Conservation (phyloP, 176 grass and related monocot species). For the Musa schizocarpa region DNA sequence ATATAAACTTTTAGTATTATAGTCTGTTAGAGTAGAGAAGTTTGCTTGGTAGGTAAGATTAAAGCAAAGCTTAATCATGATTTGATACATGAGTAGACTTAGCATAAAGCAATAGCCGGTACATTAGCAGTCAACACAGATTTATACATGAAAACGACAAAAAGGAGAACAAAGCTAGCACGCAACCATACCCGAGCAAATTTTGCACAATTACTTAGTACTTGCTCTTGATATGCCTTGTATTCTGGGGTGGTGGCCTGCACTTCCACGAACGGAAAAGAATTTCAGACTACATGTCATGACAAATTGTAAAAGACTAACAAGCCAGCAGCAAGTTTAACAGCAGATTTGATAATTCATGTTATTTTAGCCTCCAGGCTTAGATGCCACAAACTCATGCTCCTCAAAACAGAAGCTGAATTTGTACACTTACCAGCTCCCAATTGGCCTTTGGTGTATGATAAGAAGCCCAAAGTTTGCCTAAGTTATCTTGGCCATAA, state of each 20-base stretch:
- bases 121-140: too few relatives aligned
- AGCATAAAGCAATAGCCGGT: not conserved
- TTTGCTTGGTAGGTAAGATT: not conserved
- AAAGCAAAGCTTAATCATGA: not conserved
- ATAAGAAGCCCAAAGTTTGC: too few relatives aligned
- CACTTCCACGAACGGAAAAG: constrained; percentile 20
- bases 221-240: constrained; percentile 91
- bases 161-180: not conserved
- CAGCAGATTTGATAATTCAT: not conserved
- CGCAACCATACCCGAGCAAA: constrained; percentile 58
- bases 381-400: not conserved
- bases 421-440: not conserved
- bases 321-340: not conserved
- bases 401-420: not conserved
- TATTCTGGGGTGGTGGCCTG: constrained; percentile 79
- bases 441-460: not conserved
- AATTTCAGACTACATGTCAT: constrained; percentile 1
- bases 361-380: not conserved
- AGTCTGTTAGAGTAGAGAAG: not conserved
- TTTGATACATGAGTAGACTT: not conserved
- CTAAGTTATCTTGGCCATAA: not conserved
- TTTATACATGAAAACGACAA: too few relatives aligned
- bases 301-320: not conserved
- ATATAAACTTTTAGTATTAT: not conserved
- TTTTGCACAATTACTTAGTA: constrained; percentile 86